phyloP scores from a whole-genome alignment of 2,329 filamentous ascomycete species.

The Stachybotrys chartarum region DNA sequence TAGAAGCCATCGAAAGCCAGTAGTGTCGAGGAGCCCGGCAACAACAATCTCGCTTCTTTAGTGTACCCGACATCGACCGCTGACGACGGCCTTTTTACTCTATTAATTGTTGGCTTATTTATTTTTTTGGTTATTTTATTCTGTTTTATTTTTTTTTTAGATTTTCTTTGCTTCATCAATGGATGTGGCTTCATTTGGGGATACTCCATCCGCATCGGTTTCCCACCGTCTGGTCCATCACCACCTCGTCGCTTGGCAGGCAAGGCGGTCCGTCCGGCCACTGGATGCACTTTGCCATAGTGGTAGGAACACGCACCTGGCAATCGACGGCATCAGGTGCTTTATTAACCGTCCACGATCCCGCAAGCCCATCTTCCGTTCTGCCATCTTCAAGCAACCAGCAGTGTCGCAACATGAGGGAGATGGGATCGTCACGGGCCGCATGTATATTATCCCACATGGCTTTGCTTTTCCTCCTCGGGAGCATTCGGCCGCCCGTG shows the following conservation, averaged over 20 bases:
- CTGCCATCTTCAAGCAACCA: neutral
- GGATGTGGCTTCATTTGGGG: neutral
- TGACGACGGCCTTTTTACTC: no score
- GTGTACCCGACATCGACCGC: no score
- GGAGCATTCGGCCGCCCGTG: neutral
- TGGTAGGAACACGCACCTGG: no score
- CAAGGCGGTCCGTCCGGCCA: neutral
- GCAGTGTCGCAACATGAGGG: neutral
- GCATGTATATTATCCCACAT: neutral
- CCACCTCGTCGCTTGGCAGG: neutral
- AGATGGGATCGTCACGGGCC: neutral
- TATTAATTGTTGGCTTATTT: neutral
- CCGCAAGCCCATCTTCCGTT: neutral
- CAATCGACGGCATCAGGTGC: neutral
- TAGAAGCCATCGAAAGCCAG: constrained; percentile 11
- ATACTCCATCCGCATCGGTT: no score
- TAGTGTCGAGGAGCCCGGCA: neutral
- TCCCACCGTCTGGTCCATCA: neutral
- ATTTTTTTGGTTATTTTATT: constrained; percentile 10
- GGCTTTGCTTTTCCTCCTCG: neutral
- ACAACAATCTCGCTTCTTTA: neutral
- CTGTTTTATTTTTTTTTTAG: constrained; percentile 3
- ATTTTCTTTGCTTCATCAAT: neutral
- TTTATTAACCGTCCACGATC: neutral
- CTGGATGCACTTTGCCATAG: no score